Conservation (phyloP, 305 asterid genomes). For the Fraxinus albicans region DNA sequence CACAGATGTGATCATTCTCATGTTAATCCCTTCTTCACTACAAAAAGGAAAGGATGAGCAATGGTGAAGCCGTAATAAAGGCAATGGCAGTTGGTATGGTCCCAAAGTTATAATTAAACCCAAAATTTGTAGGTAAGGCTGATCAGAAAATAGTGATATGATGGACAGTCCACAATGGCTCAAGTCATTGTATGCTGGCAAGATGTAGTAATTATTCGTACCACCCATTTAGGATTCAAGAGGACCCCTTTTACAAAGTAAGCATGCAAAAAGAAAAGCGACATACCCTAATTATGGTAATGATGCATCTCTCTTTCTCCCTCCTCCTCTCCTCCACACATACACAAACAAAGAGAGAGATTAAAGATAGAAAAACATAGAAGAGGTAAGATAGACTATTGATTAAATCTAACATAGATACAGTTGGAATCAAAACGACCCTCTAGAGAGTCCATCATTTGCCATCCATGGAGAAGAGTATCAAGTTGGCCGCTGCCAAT, state of each 20-base stretch:
- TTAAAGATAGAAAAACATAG: neutral
- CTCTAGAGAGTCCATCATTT: neutral
- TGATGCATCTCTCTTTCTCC: neutral
- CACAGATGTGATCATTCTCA: neutral
- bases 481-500: neutral
- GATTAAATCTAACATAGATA: neutral
- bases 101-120: slow-evolving; percentile 26
- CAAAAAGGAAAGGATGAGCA: neutral
- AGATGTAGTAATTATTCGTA: slow-evolving; percentile 37
- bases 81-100: slow-evolving; percentile 25
- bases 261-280: slow-evolving; percentile 37
- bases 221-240: slow-evolving; percentile 40
- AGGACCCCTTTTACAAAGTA: slow-evolving; percentile 27
- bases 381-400: neutral
- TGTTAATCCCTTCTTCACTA: neutral
- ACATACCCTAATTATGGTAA: slow-evolving; percentile 26
- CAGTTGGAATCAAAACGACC: neutral
- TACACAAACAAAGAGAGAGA: neutral
- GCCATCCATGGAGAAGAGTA: neutral
- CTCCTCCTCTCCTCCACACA: slow-evolving; percentile 7
- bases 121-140: slow-evolving; percentile 30
- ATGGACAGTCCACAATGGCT: slow-evolving; percentile 27
- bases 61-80: neutral
- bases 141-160: slow-evolving; percentile 26
- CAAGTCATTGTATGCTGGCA: slow-evolving; percentile 22